These are phyloP conservation scores for Colletotrichum kahawae DNA, from an alignment of 2,329 filamentous ascomycete species.

Conservation along the genomic window DNA sequence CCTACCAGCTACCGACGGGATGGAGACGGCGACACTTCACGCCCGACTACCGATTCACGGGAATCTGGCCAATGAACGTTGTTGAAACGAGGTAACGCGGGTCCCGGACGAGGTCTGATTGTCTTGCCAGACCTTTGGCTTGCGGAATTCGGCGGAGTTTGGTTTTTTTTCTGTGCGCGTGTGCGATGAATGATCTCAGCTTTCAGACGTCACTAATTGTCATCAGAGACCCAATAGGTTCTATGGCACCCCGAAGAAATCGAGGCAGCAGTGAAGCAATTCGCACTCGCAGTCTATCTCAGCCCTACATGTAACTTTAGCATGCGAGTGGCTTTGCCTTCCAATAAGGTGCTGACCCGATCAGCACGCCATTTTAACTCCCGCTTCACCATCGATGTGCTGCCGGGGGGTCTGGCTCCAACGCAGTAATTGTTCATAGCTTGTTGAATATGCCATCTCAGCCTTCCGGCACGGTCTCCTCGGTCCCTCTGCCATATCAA, in stretches of 20 bases:
- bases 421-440: background rate
- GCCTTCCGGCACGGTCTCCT: background rate
- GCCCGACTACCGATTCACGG: background rate
- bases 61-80: background rate
- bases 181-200: background rate
- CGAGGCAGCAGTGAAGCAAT: background rate
- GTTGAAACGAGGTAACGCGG: background rate
- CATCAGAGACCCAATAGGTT: background rate
- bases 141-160: background rate
- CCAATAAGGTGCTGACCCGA: background rate
- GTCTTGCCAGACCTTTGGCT: background rate
- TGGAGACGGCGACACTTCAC: background rate
- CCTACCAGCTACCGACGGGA: background rate
- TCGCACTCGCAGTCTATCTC: background rate
- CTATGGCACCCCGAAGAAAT: background rate
- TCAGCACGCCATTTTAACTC: slow-evolving; percentile 8
- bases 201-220: background rate
- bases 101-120: background rate
- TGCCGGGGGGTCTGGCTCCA: background rate
- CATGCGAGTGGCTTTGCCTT: background rate
- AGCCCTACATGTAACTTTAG: background rate
- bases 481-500: background rate
- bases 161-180: background rate
- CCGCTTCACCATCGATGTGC: background rate
- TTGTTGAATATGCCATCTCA: background rate